Percentiles rank a stretch among this genome's conserved stretches.
Evolutionary conservation across 257 asterid genomes (phyloP).

Genomic region (Salvia hispanica): DNA sequence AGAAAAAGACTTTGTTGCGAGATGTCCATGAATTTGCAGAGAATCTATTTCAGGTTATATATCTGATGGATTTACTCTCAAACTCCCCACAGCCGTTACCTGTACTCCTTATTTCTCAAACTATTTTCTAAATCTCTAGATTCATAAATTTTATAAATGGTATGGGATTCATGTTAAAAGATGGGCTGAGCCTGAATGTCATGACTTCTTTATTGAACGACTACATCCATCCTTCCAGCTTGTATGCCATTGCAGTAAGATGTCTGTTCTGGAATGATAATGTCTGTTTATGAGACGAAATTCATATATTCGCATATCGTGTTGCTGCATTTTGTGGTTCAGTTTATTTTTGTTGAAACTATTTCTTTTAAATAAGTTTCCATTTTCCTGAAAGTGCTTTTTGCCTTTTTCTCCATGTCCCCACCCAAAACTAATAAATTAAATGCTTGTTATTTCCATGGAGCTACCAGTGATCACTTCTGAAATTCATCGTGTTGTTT

Average conservation of each 20-base stretch:
- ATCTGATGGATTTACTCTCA: not conserved
- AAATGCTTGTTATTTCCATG: not conserved
- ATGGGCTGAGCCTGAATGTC: not conserved
- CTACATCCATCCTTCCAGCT: slow-evolving; percentile 4
- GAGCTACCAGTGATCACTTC: slow-evolving; percentile 23
- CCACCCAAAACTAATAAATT: too few relatives aligned
- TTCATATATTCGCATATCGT: not conserved
- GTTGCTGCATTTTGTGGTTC: slow-evolving; percentile 7
- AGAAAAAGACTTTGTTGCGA: slow-evolving; percentile 56
- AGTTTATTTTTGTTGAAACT: not conserved
- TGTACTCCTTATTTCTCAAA: not conserved
- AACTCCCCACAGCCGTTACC: not conserved
- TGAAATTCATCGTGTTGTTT: slow-evolving; percentile 18
- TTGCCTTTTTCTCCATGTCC: not conserved
- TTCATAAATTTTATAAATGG: slow-evolving; percentile 18
- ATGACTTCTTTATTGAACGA: not conserved
- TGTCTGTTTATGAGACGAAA: slow-evolving; percentile 10
- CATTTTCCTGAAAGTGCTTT: not conserved
- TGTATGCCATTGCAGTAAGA: not conserved
- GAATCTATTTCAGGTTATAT: slow-evolving; percentile 66
- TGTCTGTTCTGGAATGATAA: slow-evolving; percentile 5
- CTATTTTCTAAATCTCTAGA: not conserved
- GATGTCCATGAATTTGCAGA: slow-evolving; percentile 73
- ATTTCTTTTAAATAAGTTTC: not conserved
- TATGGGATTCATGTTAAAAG: not conserved